Evolutionary conservation across 2,329 filamentous ascomycete genomes (phyloP).

Genomic region (Ophiostoma triangulosporum): DNA sequence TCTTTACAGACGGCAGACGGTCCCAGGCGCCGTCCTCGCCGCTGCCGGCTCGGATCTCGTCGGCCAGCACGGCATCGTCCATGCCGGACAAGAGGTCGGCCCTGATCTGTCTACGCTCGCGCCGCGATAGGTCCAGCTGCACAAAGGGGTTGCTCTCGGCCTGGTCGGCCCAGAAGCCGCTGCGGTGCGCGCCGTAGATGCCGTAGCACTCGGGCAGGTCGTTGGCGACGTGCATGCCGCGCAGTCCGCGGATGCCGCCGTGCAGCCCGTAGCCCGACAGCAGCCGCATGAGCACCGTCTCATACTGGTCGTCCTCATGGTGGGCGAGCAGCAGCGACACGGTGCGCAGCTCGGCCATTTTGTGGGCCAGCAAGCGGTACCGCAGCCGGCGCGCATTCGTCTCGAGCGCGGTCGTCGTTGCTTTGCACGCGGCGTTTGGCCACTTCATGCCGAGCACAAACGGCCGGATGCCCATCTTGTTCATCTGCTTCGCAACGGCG

Average conservation of each 20-base stretch:
- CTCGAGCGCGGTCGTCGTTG: constrained; percentile 51
- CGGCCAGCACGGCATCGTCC: constrained; percentile 13
- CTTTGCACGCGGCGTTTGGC: constrained; percentile 17
- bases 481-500: constrained; percentile 26
- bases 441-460: constrained; percentile 32
- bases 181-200: constrained; percentile 56
- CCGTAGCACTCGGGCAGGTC: constrained; percentile 77
- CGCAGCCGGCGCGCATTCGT: constrained; percentile 59
- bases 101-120: constrained; percentile 12
- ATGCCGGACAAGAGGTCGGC: constrained; percentile 17
- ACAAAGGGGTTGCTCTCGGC: constrained; percentile 22
- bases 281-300: constrained; percentile 75
- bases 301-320: constrained; percentile 81
- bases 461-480: constrained; percentile 21
- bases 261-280: constrained; percentile 50
- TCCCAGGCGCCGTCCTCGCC: background rate
- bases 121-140: constrained; percentile 20
- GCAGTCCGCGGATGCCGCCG: constrained; percentile 55
- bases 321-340: constrained; percentile 64
- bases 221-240: constrained; percentile 50
- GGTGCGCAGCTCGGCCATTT: constrained; percentile 39
- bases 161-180: constrained; percentile 42
- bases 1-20: background rate
- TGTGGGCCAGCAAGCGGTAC: constrained; percentile 55
- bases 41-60: constrained; percentile 11